phyloP scores from a whole-genome alignment of 345 rosid species.

The Euclidium syriacum region DNA sequence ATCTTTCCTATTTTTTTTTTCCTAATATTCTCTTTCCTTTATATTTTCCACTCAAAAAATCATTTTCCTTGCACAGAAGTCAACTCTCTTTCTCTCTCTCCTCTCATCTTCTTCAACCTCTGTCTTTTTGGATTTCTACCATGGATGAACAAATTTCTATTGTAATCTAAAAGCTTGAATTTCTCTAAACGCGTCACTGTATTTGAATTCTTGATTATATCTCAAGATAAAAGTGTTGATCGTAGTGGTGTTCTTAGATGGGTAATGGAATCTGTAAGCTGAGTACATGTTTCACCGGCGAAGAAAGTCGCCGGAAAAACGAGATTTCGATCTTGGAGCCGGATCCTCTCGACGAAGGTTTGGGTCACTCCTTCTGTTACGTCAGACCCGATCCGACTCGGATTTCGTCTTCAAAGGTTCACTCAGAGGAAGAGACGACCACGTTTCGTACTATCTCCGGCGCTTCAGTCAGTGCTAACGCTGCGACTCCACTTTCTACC shows the following conservation, averaged over 20 bases:
- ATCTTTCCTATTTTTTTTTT: not conserved
- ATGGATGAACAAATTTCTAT: conserved; percentile 29
- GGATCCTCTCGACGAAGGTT: conserved; percentile 74
- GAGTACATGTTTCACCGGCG: conserved; percentile 62
- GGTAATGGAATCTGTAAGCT: conserved; percentile 82
- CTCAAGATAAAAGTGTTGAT: not conserved
- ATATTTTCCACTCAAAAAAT: conserved; percentile 30
- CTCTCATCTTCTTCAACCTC: conserved; percentile 21
- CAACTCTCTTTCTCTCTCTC: conserved; percentile 48
- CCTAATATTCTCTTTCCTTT: conserved; percentile 18
- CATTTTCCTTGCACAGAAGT: conserved; percentile 37
- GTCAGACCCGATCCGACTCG: conserved; percentile 67
- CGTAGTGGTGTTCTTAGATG: conserved; percentile 30
- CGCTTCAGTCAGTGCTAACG: conserved; percentile 94
- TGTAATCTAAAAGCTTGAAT: conserved; percentile 14
- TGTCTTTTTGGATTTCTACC: conserved; percentile 11
- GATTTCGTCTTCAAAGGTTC: conserved; percentile 71
- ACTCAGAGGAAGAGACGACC: conserved; percentile 69
- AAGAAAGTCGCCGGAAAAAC: conserved; percentile 41
- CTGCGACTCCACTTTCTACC: conserved; percentile 87
- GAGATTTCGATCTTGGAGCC: conserved; percentile 37
- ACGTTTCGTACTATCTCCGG: conserved; percentile 92
- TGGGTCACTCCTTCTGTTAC: conserved; percentile 95
- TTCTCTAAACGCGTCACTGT: not conserved
- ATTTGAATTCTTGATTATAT: not conserved